Evolutionary conservation across 495 filamentous ascomycete species (phyloP).

Genomic region (Hypoxylon rickii): DNA sequence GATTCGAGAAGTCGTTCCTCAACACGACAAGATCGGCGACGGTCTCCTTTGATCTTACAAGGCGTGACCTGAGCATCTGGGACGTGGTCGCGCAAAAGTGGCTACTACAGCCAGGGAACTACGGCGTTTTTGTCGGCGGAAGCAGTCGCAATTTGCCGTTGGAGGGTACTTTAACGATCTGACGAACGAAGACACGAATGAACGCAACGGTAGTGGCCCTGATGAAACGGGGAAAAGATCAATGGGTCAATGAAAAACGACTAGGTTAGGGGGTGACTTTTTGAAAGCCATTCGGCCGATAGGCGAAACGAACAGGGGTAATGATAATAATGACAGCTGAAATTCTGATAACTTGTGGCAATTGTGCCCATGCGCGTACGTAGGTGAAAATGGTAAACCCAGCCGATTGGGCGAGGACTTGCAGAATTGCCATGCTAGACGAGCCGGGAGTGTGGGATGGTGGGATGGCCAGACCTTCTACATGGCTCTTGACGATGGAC

Average conservation of each 20-base stretch:
- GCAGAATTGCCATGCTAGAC: too few relatives aligned
- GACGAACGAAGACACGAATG: not conserved
- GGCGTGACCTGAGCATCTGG: constrained; percentile 70
- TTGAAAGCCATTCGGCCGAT: too few relatives aligned
- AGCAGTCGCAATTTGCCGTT: constrained; percentile 67
- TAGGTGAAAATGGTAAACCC: too few relatives aligned
- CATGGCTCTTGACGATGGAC: not conserved
- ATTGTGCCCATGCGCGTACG: too few relatives aligned
- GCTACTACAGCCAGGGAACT: constrained; percentile 51
- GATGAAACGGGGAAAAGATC: not conserved
- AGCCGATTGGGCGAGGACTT: too few relatives aligned
- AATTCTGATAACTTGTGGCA: too few relatives aligned
- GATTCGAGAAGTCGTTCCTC: constrained; percentile 65
- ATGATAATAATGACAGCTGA: not conserved
- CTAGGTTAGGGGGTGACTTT: too few relatives aligned
- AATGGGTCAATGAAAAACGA: too few relatives aligned
- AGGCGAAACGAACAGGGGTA: not conserved
- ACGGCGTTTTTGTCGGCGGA: constrained; percentile 57
- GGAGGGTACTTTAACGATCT: constrained; percentile 40
- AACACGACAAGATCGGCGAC: constrained; percentile 43
- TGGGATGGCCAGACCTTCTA: not conserved
- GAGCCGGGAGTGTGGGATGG: too few relatives aligned
- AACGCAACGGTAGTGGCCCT: too few relatives aligned
- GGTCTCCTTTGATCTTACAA: constrained; percentile 59
- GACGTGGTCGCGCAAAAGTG: constrained; percentile 62